Conservation (phyloP, 345 rosid species). For the Leavenworthia alabamica region DNA sequence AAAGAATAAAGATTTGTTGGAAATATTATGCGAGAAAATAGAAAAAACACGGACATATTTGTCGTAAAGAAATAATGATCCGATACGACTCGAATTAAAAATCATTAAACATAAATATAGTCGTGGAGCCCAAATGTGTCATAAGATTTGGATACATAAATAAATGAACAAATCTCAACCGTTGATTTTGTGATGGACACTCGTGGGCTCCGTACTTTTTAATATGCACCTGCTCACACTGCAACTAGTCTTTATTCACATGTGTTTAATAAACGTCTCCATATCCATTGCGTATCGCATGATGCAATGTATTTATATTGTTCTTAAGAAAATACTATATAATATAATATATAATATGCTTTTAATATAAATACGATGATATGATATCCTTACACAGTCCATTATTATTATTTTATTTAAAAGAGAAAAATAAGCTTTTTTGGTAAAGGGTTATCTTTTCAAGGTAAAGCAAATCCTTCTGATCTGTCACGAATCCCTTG, state of each 20-base stretch:
- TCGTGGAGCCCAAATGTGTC: constrained; percentile 17
- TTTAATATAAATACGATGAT: constrained; percentile 1
- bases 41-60: too few relatives aligned
- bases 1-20: background rate
- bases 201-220: constrained; percentile 20
- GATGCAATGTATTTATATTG: background rate
- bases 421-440: background rate
- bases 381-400: constrained; percentile 5
- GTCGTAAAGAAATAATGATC: background rate
- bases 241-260: constrained; percentile 24
- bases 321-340: constrained; percentile 4
- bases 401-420: background rate
- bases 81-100: background rate
- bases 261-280: background rate
- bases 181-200: constrained; percentile 9
- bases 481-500: constrained; percentile 26
- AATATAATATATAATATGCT: constrained; percentile 14
- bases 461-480: constrained; percentile 24
- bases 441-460: constrained; percentile 19
- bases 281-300: constrained; percentile 22
- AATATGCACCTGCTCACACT: constrained; percentile 29
- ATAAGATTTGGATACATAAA: constrained; percentile 15
- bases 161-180: constrained; percentile 1
- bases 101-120: background rate
- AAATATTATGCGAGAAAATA: too few relatives aligned